Conservation (phyloP, 2,329 filamentous ascomycete genomes). For the Alternaria sp. region DNA sequence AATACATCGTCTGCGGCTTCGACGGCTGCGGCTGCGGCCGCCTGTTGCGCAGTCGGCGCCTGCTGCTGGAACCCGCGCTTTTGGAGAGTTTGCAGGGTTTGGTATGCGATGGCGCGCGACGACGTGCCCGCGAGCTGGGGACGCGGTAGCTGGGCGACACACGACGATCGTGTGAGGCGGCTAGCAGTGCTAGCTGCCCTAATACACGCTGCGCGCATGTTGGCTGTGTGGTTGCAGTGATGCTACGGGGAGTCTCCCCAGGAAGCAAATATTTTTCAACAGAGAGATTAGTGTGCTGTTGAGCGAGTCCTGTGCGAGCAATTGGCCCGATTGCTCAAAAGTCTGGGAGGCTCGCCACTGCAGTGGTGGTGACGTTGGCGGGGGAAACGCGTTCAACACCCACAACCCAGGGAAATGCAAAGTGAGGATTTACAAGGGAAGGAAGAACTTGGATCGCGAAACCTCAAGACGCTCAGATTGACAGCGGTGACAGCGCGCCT, state of each 20-base stretch:
- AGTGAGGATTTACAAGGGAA: neutral
- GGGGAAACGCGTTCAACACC: neutral
- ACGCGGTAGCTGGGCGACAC: slow-evolving; percentile 27
- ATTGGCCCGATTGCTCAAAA: neutral
- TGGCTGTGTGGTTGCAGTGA: slow-evolving; percentile 9
- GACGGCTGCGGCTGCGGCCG: slow-evolving; percentile 23
- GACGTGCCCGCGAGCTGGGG: slow-evolving; percentile 24
- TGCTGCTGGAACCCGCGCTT: slow-evolving; percentile 33
- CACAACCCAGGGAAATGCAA: neutral
- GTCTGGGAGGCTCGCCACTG: slow-evolving; percentile 2
- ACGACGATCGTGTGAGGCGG: slow-evolving; percentile 31
- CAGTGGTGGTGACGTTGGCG: neutral
- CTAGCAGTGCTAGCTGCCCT: slow-evolving; percentile 39
- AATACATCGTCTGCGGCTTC: slow-evolving; percentile 40
- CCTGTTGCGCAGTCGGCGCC: slow-evolving; percentile 21
- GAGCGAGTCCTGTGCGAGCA: neutral
- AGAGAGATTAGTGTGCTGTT: neutral
- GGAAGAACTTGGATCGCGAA: slow-evolving; percentile 7
- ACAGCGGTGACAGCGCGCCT: slow-evolving; percentile 1
- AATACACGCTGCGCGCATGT: slow-evolving; percentile 42
- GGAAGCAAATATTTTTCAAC: neutral
- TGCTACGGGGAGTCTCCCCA: slow-evolving; percentile 1
- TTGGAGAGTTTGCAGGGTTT: slow-evolving; percentile 21
- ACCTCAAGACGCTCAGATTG: neutral
- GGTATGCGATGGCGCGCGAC: slow-evolving; percentile 22